Percentiles rank a stretch among this genome's conserved stretches.
Evolutionary conservation across 2,329 filamentous ascomycete species (phyloP).

Genomic region (Alternaria incomplexa): DNA sequence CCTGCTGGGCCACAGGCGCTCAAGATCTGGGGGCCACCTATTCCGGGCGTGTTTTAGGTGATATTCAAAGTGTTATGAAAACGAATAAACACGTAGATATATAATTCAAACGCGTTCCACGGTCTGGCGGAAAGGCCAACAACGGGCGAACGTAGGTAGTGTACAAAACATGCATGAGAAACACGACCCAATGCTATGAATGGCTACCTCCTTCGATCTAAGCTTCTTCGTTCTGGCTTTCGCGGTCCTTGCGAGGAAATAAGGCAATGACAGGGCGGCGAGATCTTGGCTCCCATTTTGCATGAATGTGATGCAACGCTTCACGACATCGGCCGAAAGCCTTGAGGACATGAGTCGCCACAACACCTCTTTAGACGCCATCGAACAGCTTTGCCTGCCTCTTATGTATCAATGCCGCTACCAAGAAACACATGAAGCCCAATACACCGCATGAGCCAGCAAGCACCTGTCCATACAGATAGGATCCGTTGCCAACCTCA

Average conservation of each 20-base stretch:
- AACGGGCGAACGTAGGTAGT: background rate
- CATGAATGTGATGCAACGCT: background rate
- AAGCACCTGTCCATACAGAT: constrained; percentile 52
- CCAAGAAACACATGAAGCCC: constrained; percentile 15
- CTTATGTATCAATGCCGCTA: constrained; percentile 15
- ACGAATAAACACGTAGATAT: background rate
- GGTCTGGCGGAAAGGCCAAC: background rate
- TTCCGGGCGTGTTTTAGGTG: constrained; percentile 7
- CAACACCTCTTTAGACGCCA: background rate
- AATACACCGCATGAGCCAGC: constrained; percentile 38
- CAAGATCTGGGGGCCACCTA: constrained; percentile 9
- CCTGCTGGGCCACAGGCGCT: constrained; percentile 5
- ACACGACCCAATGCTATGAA: background rate
- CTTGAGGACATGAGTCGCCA: background rate
- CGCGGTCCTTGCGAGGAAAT: background rate
- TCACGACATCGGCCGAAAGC: background rate
- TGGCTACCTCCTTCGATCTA: background rate
- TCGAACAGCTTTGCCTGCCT: constrained; percentile 3
- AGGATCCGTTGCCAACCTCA: constrained; percentile 42
- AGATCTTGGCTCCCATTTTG: background rate
- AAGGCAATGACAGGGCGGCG: background rate
- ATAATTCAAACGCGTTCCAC: background rate
- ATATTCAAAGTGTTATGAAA: background rate
- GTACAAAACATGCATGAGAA: background rate
- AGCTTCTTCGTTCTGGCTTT: background rate